phyloP scores from a whole-genome alignment of 2,329 filamentous ascomycete genomes.

The Plenodomus biglobosus region DNA sequence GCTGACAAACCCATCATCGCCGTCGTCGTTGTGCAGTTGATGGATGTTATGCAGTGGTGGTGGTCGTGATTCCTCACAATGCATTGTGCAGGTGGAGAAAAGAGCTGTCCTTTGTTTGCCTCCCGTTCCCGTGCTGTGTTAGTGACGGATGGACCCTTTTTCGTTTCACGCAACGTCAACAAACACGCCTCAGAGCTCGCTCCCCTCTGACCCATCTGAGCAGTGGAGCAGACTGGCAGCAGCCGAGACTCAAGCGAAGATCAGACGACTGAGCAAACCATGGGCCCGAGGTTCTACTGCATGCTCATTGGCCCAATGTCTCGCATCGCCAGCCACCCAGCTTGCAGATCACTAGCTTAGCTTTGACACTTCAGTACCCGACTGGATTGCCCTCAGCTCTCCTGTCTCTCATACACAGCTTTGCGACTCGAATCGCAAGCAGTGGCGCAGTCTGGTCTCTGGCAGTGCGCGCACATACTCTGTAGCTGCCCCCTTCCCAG shows the following conservation, averaged over 20 bases:
- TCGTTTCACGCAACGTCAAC: too few species aligned
- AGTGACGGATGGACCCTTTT: not conserved
- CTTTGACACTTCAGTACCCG: not conserved
- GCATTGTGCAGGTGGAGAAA: not conserved
- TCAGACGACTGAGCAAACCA: too few species aligned
- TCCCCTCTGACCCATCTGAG: not conserved
- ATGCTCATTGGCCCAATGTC: too few species aligned
- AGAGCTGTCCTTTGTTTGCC: not conserved
- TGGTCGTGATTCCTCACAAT: not conserved
- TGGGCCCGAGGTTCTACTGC: too few species aligned
- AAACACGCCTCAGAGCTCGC: too few species aligned
- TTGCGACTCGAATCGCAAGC: not conserved
- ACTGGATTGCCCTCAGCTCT: not conserved
- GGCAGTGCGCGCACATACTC: slow-evolving; percentile 22
- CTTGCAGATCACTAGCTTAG: not conserved
- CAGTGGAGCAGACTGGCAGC: not conserved
- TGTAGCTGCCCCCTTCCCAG: slow-evolving; percentile 13
- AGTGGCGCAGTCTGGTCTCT: slow-evolving; percentile 4
- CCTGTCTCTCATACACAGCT: not conserved
- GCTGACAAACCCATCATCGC: too few species aligned
- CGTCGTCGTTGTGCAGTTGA: too few species aligned
- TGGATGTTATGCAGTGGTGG: too few species aligned
- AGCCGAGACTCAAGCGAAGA: too few species aligned
- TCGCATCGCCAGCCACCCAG: too few species aligned
- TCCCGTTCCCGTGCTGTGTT: not conserved